These are phyloP conservation scores for Rhizophora apiculata DNA, from an alignment of 345 rosid genomes.

Conservation along the genomic window DNA sequence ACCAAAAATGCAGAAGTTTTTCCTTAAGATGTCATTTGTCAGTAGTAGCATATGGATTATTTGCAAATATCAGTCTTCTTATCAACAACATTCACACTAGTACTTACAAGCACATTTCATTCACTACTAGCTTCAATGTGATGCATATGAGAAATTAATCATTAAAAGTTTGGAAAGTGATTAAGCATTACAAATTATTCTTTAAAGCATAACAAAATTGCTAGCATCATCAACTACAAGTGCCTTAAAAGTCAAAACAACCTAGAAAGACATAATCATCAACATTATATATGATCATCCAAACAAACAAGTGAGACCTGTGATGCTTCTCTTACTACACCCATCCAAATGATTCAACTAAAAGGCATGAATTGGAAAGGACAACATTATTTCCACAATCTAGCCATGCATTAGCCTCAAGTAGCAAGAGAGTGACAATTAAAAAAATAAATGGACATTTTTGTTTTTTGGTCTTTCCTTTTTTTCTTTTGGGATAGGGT, in stretches of 20 bases:
- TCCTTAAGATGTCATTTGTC: slow-evolving; percentile 97
- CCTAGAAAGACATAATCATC: not conserved
- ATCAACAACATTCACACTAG: too few relatives aligned
- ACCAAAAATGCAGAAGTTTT: slow-evolving; percentile 83
- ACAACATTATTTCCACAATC: not conserved
- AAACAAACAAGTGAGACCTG: not conserved
- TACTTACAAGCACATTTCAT: too few relatives aligned
- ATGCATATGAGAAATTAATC: too few relatives aligned
- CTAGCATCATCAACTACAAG: slow-evolving; percentile 4
- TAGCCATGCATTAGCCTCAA: not conserved
- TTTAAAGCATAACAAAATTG: not conserved
- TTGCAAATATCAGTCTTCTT: too few relatives aligned
- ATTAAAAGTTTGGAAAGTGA: too few relatives aligned
- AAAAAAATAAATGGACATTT: too few relatives aligned
- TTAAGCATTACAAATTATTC: not conserved
- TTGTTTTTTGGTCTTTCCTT: too few relatives aligned
- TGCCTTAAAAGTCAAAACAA: not conserved
- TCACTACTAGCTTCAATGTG: too few relatives aligned
- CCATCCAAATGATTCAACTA: too few relatives aligned
- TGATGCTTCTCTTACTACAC: not conserved
- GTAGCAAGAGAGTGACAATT: too few relatives aligned
- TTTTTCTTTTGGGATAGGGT: too few relatives aligned
- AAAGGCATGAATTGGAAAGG: too few relatives aligned
- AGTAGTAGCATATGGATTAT: slow-evolving; percentile 39
- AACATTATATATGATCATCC: not conserved